phyloP scores from a whole-genome alignment of 257 asterid species.

The Nicotiana obtusifolia region DNA sequence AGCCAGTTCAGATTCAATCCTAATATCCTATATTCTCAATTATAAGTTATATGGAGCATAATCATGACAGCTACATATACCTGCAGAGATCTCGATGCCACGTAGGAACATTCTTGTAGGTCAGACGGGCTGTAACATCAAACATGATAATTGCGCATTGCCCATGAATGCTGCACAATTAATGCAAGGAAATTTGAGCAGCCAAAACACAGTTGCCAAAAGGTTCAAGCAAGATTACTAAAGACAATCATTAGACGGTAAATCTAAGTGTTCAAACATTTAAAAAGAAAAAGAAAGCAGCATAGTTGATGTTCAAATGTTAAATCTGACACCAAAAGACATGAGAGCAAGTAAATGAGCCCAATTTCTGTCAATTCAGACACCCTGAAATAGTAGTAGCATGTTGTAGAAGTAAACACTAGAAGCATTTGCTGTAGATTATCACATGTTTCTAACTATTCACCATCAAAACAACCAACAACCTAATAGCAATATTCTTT shows the following conservation, averaged over 20 bases:
- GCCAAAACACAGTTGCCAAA: not conserved
- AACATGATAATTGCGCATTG: constrained; percentile 84
- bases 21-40: not conserved
- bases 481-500: not conserved
- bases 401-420: not conserved
- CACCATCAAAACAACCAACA: not conserved
- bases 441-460: not conserved
- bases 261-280: not conserved
- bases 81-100: constrained; percentile 87
- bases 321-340: not conserved
- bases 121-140: constrained; percentile 73
- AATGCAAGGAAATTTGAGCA: not conserved
- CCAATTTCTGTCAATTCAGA: not conserved
- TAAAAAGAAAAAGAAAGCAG: not conserved
- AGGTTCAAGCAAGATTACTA: not conserved
- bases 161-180: constrained; percentile 56
- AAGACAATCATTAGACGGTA: not conserved
- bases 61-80: constrained; percentile 15
- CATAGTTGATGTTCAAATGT: not conserved
- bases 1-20: not conserved
- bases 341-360: not conserved
- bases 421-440: not conserved
- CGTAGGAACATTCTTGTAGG: constrained; percentile 78
- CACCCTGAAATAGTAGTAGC: not conserved
- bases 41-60: not conserved